Evolutionary conservation across 2,329 filamentous ascomycete genomes (phyloP).

Genomic region (Catunica adiposa): DNA sequence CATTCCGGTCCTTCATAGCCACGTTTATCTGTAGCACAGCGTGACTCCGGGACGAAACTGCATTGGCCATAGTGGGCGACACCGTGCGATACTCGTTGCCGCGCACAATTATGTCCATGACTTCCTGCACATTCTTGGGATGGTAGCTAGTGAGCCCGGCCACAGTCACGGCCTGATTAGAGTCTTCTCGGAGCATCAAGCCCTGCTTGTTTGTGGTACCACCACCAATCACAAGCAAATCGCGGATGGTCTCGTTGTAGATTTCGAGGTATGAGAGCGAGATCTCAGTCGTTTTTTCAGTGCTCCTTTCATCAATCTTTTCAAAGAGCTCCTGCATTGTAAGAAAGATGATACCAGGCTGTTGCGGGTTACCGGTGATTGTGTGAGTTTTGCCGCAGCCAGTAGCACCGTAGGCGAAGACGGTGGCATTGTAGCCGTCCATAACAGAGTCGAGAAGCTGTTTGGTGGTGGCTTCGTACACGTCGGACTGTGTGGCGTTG

Average conservation of each 20-base stretch:
- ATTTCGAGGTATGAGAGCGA: slow-evolving; percentile 94
- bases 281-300: slow-evolving; percentile 78
- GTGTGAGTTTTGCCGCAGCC: slow-evolving; percentile 98
- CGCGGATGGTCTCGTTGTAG: slow-evolving; percentile 97
- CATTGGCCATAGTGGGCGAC: slow-evolving; percentile 92
- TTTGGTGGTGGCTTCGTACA: slow-evolving; percentile 87
- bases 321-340: slow-evolving; percentile 99
- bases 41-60: slow-evolving; percentile 91
- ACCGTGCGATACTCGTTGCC: slow-evolving; percentile 92
- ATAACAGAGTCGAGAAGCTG: slow-evolving; percentile 84
- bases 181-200: slow-evolving; percentile 85
- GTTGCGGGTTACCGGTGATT: slow-evolving; percentile 78
- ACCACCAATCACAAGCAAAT: slow-evolving; percentile 72
- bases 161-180: slow-evolving; percentile 82
- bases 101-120: slow-evolving; percentile 97
- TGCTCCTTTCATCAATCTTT: slow-evolving; percentile 70
- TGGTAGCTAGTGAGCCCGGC: slow-evolving; percentile 80
- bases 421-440: slow-evolving; percentile 95
- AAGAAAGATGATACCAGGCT: slow-evolving; percentile 94
- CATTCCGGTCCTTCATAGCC: slow-evolving; percentile 84
- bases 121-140: slow-evolving; percentile 79
- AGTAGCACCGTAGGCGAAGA: slow-evolving; percentile 95
- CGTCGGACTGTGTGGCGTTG: slow-evolving; percentile 76
- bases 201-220: slow-evolving; percentile 48
- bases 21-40: slow-evolving; percentile 96